Conservation (phyloP, 2,329 filamentous ascomycete species). For the Periglandula ipomoeae region DNA sequence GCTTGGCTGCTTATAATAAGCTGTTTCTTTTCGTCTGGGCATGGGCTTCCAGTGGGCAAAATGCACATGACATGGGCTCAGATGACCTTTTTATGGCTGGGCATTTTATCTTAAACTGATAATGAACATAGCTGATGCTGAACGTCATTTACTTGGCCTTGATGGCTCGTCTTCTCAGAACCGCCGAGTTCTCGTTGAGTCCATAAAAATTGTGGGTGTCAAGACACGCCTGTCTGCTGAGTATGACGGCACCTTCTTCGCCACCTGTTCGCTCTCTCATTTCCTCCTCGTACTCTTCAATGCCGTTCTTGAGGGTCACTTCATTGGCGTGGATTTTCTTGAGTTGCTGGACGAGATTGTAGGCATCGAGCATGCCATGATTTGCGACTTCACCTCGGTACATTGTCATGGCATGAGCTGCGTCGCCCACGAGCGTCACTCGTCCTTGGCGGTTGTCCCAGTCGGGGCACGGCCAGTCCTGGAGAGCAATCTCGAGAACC, state of each 20-base stretch:
- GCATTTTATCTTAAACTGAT: no score
- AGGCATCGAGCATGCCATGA: constrained; percentile 31
- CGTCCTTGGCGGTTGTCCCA: constrained; percentile 35
- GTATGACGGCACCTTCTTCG: constrained; percentile 17
- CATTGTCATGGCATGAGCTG: constrained; percentile 52
- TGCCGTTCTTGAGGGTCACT: constrained; percentile 8
- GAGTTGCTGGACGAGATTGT: constrained; percentile 18
- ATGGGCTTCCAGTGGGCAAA: no score
- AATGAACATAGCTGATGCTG: no score
- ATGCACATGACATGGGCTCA: no score
- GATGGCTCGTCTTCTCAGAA: constrained; percentile 18
- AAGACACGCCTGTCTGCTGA: constrained; percentile 23
- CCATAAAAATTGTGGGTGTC: constrained; percentile 22
- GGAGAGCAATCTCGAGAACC: constrained; percentile 25
- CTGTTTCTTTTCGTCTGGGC: no score
- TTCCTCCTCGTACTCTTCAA: constrained; percentile 22
- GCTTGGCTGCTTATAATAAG: no score
- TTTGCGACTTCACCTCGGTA: constrained; percentile 32
- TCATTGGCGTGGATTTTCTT: constrained; percentile 10
- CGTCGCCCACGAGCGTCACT: constrained; percentile 42
- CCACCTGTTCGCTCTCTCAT: constrained; percentile 18
- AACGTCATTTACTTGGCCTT: background rate
- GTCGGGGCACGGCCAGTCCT: constrained; percentile 26
- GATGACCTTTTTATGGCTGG: no score
- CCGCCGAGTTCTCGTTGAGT: constrained; percentile 23